These are phyloP conservation scores for Penicillium daleae DNA, from an alignment of 495 filamentous ascomycete genomes.

Conservation along the genomic window DNA sequence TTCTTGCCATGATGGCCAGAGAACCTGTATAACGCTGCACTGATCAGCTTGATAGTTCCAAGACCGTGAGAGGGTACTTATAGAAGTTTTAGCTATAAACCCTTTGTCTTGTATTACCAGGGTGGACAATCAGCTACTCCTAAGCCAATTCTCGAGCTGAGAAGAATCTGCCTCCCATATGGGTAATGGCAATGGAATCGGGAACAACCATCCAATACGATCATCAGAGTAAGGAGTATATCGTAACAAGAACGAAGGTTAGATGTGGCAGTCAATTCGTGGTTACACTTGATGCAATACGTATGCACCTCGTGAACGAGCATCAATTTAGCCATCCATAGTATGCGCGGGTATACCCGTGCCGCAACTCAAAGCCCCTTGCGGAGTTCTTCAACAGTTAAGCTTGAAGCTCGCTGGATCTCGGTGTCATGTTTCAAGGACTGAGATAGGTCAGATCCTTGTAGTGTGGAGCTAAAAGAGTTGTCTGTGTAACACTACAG, in stretches of 20 bases:
- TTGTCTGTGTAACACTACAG: not conserved
- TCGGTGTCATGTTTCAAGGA: not conserved
- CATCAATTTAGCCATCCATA: not conserved
- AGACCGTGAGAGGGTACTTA: not conserved
- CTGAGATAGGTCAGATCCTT: not conserved
- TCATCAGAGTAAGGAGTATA: too few relatives aligned
- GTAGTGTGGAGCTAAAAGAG: not conserved
- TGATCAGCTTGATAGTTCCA: not conserved
- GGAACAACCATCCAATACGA: too few relatives aligned
- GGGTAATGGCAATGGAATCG: not conserved
- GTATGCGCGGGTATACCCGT: not conserved
- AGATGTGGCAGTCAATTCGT: not conserved
- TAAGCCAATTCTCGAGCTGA: not conserved
- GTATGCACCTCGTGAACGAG: not conserved
- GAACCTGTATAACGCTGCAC: not conserved
- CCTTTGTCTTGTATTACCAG: not conserved
- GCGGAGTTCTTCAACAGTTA: not conserved
- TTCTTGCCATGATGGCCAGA: not conserved
- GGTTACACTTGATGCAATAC: not conserved
- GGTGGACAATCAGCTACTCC: not conserved
- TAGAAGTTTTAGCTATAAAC: not conserved
- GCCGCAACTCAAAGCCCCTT: not conserved
- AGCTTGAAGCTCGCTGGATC: not conserved
- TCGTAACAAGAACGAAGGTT: not conserved
- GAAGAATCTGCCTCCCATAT: not conserved